Percentiles rank a stretch among this genome's conserved stretches.
Conservation (phyloP, 129 eudicot species). For the Chrysanthemum lavandulifolium region DNA sequence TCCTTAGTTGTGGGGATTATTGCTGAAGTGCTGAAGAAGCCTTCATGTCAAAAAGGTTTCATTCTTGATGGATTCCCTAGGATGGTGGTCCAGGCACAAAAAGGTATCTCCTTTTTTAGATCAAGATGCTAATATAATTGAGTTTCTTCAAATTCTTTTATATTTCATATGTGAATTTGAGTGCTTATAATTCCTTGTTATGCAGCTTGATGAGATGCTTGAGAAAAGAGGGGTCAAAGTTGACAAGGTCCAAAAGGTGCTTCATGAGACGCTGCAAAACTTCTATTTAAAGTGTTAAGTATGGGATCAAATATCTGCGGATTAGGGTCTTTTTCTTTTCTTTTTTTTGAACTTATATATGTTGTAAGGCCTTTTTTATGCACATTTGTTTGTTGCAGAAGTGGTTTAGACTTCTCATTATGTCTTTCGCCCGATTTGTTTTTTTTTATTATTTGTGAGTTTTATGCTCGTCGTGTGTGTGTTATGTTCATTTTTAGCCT, state of each 20-base stretch:
- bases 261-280: constrained; percentile 28
- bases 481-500: too few species aligned
- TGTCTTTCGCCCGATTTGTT: too few species aligned
- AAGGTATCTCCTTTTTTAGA: constrained; percentile 43
- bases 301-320: constrained; percentile 20
- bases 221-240: constrained; percentile 65
- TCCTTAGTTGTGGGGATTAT: constrained; percentile 78
- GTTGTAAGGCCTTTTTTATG: constrained; percentile 22
- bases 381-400: constrained; percentile 18
- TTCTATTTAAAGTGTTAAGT: constrained; percentile 4
- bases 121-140: neutral
- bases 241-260: constrained; percentile 79
- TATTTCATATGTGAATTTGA: neutral
- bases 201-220: constrained; percentile 96
- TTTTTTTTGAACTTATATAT: constrained; percentile 28
- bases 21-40: constrained; percentile 86
- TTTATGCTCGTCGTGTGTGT: too few species aligned
- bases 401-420: neutral
- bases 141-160: neutral
- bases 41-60: constrained; percentile 93
- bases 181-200: neutral
- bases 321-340: constrained; percentile 2
- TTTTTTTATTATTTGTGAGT: too few species aligned
- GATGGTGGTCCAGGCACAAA: constrained; percentile 77
- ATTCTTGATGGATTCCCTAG: constrained; percentile 99